Conservation (phyloP, 352 stramenopile species). For the Globisporangium paddicum region DNA sequence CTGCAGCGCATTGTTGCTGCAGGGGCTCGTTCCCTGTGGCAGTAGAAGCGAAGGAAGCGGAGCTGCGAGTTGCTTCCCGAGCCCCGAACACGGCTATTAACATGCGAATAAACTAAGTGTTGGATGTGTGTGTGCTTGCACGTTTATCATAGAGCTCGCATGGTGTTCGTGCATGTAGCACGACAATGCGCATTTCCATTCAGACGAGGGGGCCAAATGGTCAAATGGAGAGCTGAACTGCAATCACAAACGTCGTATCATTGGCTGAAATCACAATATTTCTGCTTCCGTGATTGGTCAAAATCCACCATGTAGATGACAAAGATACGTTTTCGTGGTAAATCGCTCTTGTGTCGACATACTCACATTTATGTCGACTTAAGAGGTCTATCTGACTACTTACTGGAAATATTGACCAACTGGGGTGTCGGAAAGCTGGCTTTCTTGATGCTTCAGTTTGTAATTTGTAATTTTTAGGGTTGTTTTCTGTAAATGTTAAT, state of each 20-base stretch:
- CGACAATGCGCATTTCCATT: neutral
- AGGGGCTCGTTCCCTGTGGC: neutral
- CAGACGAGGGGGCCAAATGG: neutral
- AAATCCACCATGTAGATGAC: neutral
- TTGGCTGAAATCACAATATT: neutral
- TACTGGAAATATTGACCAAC: neutral
- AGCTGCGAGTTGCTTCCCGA: neutral
- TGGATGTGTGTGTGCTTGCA: neutral
- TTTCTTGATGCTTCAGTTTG: too few relatives aligned
- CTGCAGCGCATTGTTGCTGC: neutral
- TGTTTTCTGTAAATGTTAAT: too few relatives aligned
- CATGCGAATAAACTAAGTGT: conserved; percentile 1
- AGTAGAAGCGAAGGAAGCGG: conserved; percentile 1
- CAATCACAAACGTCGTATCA: neutral
- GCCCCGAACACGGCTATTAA: neutral
- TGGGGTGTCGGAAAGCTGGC: conserved; percentile 1
- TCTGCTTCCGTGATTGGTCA: neutral
- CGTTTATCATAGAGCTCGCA: neutral
- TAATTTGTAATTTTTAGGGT: too few relatives aligned
- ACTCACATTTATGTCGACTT: too few relatives aligned
- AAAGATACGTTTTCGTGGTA: neutral
- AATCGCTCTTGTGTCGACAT: neutral
- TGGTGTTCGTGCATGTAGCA: neutral
- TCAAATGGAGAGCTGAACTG: conserved; percentile 1
- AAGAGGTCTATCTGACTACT: neutral